Evolutionary conservation across 2,329 filamentous ascomycete genomes (phyloP).

Genomic region (Colletotrichum plurivorum): DNA sequence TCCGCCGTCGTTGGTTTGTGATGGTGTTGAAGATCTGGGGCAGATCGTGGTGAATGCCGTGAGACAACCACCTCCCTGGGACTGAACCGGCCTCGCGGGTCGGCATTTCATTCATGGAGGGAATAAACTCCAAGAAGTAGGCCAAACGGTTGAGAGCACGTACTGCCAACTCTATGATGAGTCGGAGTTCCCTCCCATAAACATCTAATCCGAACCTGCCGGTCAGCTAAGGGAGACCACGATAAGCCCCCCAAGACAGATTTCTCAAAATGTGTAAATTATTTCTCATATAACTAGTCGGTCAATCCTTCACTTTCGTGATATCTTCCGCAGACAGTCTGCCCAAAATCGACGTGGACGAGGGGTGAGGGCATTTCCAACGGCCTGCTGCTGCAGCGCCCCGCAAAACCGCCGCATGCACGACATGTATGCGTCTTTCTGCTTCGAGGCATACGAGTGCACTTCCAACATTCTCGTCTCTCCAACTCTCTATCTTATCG

Average conservation of each 20-base stretch:
- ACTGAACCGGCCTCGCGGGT: no score
- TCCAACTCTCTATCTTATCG: slow-evolving; percentile 24
- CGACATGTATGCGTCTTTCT: not conserved
- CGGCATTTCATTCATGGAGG: no score
- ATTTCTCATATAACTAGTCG: not conserved
- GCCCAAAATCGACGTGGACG: not conserved
- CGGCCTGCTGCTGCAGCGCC: not conserved
- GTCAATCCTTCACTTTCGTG: no score
- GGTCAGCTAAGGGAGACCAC: not conserved
- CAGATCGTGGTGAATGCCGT: no score
- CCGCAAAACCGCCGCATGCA: slow-evolving; percentile 36
- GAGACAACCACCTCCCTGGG: no score
- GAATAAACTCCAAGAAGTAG: no score
- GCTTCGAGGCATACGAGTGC: not conserved
- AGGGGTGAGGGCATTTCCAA: slow-evolving; percentile 12
- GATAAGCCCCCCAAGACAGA: slow-evolving; percentile 20
- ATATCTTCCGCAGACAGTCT: slow-evolving; percentile 4
- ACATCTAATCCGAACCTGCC: not conserved
- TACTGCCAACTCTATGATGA: no score
- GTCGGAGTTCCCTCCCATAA: no score
- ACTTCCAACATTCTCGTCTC: no score
- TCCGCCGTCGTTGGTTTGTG: not conserved
- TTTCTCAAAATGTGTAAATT: slow-evolving; percentile 2
- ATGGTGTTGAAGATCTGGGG: not conserved
- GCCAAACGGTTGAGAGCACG: no score